Conservation (phyloP, 164 flowering plant species). For the Vitis cinerea region DNA sequence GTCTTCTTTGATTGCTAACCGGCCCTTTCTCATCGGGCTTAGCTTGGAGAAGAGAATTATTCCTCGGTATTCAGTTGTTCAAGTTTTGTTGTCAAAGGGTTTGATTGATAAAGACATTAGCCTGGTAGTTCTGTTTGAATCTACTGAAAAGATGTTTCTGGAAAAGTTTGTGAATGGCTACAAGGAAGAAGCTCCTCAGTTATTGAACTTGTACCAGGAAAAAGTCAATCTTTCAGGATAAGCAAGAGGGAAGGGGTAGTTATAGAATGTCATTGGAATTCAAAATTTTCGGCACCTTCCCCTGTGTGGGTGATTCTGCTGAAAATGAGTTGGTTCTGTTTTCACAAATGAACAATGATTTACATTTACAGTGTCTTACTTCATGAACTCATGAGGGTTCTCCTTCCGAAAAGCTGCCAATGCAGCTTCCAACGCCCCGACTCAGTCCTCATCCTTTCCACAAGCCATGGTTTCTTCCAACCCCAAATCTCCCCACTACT, state of each 20-base stretch:
- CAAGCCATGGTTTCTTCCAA: too few relatives aligned
- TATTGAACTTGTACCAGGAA: constrained; percentile 2
- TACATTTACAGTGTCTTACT: too few relatives aligned
- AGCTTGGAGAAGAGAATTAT: constrained; percentile 19
- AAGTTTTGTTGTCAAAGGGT: constrained; percentile 9
- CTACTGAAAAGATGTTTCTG: background rate
- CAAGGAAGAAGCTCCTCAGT: constrained; percentile 1
- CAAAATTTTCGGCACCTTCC: too few relatives aligned
- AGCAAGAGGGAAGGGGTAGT: too few relatives aligned
- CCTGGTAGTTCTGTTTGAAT: background rate
- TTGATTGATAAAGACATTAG: background rate
- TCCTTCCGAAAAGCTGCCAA: too few relatives aligned
- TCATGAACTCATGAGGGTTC: too few relatives aligned
- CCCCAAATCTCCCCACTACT: too few relatives aligned
- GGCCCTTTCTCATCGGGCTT: background rate
- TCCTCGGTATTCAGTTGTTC: constrained; percentile 10
- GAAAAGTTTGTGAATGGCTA: background rate
- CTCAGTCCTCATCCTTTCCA: background rate
- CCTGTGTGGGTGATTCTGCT: too few relatives aligned
- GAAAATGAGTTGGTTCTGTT: too few relatives aligned
- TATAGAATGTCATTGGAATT: too few relatives aligned
- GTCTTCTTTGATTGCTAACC: background rate
- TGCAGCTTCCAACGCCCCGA: background rate
- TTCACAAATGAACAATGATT: too few relatives aligned
- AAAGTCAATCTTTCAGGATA: background rate